Evolutionary conservation across 2,329 filamentous ascomycete species (phyloP), one percentile per base, ranked within the genome.

Genomic region (Colletotrichum sp.): DNA sequence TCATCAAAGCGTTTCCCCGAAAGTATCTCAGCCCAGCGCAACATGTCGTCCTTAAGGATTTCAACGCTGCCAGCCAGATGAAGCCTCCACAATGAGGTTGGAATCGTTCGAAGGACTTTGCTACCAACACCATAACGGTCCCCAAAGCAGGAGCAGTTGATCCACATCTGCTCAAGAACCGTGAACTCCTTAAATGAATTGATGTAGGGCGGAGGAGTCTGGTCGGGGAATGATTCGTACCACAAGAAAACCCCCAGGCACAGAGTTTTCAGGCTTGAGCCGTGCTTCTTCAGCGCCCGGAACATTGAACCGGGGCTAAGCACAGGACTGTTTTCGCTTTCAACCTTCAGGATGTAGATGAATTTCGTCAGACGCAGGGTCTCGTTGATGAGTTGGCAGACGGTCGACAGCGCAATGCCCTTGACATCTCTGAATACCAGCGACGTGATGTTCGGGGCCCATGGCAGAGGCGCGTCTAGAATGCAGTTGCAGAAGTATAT

Each of bases 211-310:
- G 43, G 43, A 52, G 43, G 43, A 3, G 0, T 48, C 18, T 48
- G 39, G 18, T 48, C 39, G 39, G 0, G 0, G 18, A n/a, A 48
- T 12, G 0, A 1, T 7, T n/a, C 18, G 18, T n/a, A n/a, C 18
- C 3, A 0, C 0, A 48, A 10, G 39, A 12, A 2, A 48, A 48
- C 0, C 0, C 3, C 39, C 9, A 52, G 43, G 0, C 43, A 52
- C 0, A 52, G 43, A 13, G 12, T 22, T 22, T 52, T 22, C 18
- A 52, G 43, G 43, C 43, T 22, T 22, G 43, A 22, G 43, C 43
- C 43, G 10, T 52, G 43, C 10, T 52, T 52, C 43, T 52, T 52
- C n/a, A 52, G n/a, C 6, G 43, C 43, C 43, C 0, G 43, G 10
- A 52, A 22, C 43, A 52, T 52, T 22, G 43, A 22, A 52, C 43